Evolutionary conservation across 306 rosid species (phyloP), one percentile per base, ranked within the genome.

Genomic region (Luffa aegyptiaca): DNA sequence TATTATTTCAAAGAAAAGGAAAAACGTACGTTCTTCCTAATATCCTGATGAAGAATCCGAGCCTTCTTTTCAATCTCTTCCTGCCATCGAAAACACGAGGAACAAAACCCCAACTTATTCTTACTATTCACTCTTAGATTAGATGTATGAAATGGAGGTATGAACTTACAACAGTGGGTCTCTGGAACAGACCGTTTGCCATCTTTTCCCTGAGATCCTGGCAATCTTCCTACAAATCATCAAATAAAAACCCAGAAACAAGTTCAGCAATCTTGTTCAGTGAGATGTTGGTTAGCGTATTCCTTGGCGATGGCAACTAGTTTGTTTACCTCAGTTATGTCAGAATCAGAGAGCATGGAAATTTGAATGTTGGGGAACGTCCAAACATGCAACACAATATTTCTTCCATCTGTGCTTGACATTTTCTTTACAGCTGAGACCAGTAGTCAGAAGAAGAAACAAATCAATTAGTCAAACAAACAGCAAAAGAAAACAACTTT

Each of bases 11-110:
- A 45, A 62, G 62, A 51, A 0, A 58, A 37, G 3, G 26, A 59
- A 68, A 11, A 18, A 21, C 88, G 8, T 88, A 89, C 98, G 70
- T 89, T 89, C 88, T 88, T 90, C 69, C 83, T 88, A 68, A 90
- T 88, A 80, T 89, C 94, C 75, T 83, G 86, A 6, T 82, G 94
- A 74, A 94, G 86, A 82, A 36, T 59, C 37, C 10, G 62, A 11
- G 92, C 96, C 91, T 89, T 94, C 85, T 87, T 81, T 81, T 92
- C 82, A 58, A 94, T 82, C 90, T 87, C 94, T 51, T 65, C 89
- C 97, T 94, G 84, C 76, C 79, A 46, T 61, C 9, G 1, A 81
- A 66, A 18, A 42, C 42, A 68, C 0, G 2, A 21, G 51, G 20
- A 39, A 66, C 49, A 36, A 10, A 31, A 37, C 17, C 13, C 17